Conservation (phyloP, 371 early-diverging fungal species). For the Coemansia sp. region DNA sequence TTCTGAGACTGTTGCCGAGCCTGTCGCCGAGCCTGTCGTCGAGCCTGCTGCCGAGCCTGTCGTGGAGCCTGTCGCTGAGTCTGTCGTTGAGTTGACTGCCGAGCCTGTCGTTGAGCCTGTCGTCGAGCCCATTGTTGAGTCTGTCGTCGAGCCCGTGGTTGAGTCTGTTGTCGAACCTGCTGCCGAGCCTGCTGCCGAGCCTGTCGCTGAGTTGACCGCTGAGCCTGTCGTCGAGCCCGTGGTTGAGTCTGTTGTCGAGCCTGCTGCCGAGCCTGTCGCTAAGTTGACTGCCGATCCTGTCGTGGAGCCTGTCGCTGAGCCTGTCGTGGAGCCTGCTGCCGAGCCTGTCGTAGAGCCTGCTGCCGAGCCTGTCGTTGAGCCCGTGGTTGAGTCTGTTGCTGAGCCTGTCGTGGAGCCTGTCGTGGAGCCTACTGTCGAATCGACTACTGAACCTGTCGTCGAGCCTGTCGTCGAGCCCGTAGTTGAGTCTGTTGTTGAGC, state of each 20-base stretch:
- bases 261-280: background rate
- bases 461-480: background rate
- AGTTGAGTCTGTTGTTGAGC: background rate
- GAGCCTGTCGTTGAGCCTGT: background rate
- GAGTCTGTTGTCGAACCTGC: background rate
- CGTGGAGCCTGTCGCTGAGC: background rate
- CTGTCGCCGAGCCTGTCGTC: background rate
- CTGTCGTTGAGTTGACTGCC: background rate
- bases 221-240: background rate
- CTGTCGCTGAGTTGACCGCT: background rate
- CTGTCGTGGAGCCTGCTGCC: background rate
- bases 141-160: background rate
- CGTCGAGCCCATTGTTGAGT: no score
- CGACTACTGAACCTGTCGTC: background rate
- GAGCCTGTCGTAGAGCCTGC: background rate
- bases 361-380: background rate
- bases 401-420: background rate
- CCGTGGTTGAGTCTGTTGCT: background rate
- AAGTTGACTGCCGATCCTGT: no score
- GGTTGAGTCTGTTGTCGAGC: background rate
- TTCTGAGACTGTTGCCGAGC: background rate
- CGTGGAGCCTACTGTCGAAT: background rate
- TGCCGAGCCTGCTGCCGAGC: background rate
- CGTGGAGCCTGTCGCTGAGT: background rate
- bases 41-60: background rate